Conservation (phyloP, 768 basidiomycete species). For the Leccinum disarticulatum region DNA sequence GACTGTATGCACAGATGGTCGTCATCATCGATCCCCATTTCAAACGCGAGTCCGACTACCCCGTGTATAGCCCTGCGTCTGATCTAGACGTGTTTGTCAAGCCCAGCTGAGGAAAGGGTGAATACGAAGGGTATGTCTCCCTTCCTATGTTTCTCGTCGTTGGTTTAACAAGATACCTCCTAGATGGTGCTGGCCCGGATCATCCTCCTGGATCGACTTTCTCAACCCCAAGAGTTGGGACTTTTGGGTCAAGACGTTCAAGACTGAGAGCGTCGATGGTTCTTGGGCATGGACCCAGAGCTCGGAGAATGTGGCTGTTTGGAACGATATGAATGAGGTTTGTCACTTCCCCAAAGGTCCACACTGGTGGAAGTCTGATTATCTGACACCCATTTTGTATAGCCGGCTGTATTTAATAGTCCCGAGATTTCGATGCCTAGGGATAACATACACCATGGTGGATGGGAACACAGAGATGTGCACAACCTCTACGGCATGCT, state of each 20-base stretch:
- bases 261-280: no score
- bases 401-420: slow-evolving; percentile 98
- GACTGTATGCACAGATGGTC: slow-evolving; percentile 69
- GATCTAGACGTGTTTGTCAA: slow-evolving; percentile 82
- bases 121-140: no score
- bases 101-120: slow-evolving; percentile 71
- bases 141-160: no score
- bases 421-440: slow-evolving; percentile 88
- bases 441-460: slow-evolving; percentile 81
- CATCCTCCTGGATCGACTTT: no score
- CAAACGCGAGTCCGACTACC: slow-evolving; percentile 77
- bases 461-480: slow-evolving; percentile 97
- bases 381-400: slow-evolving; percentile 6
- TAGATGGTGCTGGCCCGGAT: no score
- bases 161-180: no score
- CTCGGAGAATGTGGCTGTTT: slow-evolving; percentile 84
- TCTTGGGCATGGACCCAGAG: slow-evolving; percentile 81
- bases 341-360: slow-evolving; percentile 8
- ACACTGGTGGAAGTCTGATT: background rate
- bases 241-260: no score
- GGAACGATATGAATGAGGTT: slow-evolving; percentile 99
- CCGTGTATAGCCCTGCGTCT: slow-evolving; percentile 81
- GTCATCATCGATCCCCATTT: slow-evolving; percentile 96
- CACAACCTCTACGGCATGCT: slow-evolving; percentile 99
- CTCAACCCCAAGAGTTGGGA: no score